Conservation (phyloP, 768 basidiomycete genomes). For the Calocybe cyanea region DNA sequence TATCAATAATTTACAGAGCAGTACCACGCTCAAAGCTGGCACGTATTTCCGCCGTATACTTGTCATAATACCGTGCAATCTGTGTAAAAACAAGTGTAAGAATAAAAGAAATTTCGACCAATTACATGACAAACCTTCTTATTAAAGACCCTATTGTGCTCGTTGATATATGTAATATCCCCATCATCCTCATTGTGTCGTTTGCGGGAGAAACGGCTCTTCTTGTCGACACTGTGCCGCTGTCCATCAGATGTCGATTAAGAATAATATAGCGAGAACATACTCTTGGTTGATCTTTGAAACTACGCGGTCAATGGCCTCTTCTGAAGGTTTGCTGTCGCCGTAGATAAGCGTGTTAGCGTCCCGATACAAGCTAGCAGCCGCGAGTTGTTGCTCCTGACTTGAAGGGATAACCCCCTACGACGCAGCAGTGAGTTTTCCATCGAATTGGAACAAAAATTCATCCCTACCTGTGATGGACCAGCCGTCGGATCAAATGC, state of each 20-base stretch:
- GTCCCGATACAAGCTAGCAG: slow-evolving; percentile 87
- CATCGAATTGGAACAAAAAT: too few species aligned
- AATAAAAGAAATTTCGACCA: neutral
- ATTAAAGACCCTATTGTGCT: slow-evolving; percentile 96
- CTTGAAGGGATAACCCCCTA: too few species aligned
- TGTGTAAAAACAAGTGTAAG: slow-evolving; percentile 23
- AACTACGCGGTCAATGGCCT: slow-evolving; percentile 90
- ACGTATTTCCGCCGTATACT: slow-evolving; percentile 93
- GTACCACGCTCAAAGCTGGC: slow-evolving; percentile 98
- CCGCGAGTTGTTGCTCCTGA: slow-evolving; percentile 63
- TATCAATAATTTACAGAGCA: slow-evolving; percentile 57
- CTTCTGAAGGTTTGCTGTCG: slow-evolving; percentile 92
- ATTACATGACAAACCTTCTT: slow-evolving; percentile 63
- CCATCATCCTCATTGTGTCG: slow-evolving; percentile 87
- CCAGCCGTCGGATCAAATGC: slow-evolving; percentile 51
- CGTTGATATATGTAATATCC: slow-evolving; percentile 99
- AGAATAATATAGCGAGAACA: slow-evolving; percentile 28
- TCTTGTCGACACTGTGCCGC: slow-evolving; percentile 73
- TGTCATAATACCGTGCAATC: slow-evolving; percentile 95
- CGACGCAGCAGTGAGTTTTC: too few species aligned
- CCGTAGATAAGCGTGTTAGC: slow-evolving; percentile 92
- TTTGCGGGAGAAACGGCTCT: slow-evolving; percentile 87
- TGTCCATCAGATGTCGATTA: slow-evolving; percentile 2
- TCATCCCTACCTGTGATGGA: slow-evolving; percentile 32
- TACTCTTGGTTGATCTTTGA: slow-evolving; percentile 92